Base-by-base conservation (phyloP, 2,329 filamentous ascomycete species). In the Calonectria henricotiae region DNA sequence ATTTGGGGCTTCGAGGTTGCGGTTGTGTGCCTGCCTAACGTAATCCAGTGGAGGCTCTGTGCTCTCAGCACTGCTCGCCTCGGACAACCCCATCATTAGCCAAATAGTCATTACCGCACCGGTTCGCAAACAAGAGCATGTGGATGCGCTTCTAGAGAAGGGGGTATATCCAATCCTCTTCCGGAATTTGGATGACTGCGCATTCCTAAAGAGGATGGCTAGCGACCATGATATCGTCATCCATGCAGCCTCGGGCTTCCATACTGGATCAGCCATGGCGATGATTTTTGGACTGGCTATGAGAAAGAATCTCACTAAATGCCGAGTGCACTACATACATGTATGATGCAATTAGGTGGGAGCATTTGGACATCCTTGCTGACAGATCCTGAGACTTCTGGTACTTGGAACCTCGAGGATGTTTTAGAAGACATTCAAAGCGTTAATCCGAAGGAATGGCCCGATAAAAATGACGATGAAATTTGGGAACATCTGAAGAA, bases 11-110 rank as follows among this genome's bases (percentile, higher is more conserved):
- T 6, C 7, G 4, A 9, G 13, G 12, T n/a, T 9, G 32, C 9
- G 7, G 3, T n/a, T 5, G 9, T 39, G 25, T 9, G 17, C 25
- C 13, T 20, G 23, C 9, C 39, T 44, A 44, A 44, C 27, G 27
- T 37, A 39, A 8, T 13, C 32, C n/a, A 68, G 71, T 23, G 69
- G 69, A 5, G 69, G 71, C 5, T 67, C 69, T 17, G 71, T 70
- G 8, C 62, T 73, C 20, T 55, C 63, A 12, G 55, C 70, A 12
- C 37, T 73, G 23, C 65, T 72, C 20, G 1, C 37, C n/a, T 73
- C 63, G 2, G 12, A 37, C 4, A 46, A 54, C 8, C 49, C 35
- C 4, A 37, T 61, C 25, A 5, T 67, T 30, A 46, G 63, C 12
- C 27, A 43, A 23, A 15, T 68, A n/a, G 47, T 43, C 9, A 54